These are phyloP conservation scores for Leccinum insolens DNA, from an alignment of 1,284 basidiomycete genomes.

Conservation along the genomic window DNA sequence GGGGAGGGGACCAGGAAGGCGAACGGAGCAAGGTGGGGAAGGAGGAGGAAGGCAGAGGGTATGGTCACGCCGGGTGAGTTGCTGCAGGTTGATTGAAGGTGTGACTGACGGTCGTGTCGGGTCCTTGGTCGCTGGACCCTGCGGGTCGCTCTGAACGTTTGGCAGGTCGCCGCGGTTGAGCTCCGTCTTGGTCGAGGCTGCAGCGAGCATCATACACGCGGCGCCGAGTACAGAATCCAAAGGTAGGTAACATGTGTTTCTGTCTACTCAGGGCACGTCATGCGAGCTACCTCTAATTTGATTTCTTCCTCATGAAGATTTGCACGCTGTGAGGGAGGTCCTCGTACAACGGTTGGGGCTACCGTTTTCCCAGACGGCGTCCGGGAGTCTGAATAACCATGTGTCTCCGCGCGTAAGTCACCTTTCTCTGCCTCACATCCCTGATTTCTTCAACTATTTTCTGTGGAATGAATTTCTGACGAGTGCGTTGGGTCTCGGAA, in stretches of 20 bases:
- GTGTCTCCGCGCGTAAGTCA: conserved; percentile 56
- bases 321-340: conserved; percentile 54
- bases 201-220: conserved; percentile 66
- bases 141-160: no score
- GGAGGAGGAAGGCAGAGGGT: neutral
- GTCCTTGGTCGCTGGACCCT: neutral
- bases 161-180: conserved; percentile 42
- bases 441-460: neutral
- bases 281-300: conserved; percentile 5
- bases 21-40: neutral
- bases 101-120: conserved; percentile 12
- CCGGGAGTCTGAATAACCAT: conserved; percentile 51
- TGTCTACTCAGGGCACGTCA: conserved; percentile 1
- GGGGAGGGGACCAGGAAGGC: neutral
- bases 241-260: conserved; percentile 42
- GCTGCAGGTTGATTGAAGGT: neutral
- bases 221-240: conserved; percentile 57
- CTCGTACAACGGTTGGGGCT: conserved; percentile 58
- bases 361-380: conserved; percentile 58
- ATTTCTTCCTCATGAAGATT: conserved; percentile 44
- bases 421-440: neutral
- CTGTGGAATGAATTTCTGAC: neutral
- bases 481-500: conserved; percentile 10
- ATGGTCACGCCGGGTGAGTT: conserved; percentile 20
- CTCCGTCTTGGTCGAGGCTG: conserved; percentile 60